These are phyloP conservation scores for Moringa oleifera DNA, from an alignment of 345 rosid genomes.

Conservation along the genomic window DNA sequence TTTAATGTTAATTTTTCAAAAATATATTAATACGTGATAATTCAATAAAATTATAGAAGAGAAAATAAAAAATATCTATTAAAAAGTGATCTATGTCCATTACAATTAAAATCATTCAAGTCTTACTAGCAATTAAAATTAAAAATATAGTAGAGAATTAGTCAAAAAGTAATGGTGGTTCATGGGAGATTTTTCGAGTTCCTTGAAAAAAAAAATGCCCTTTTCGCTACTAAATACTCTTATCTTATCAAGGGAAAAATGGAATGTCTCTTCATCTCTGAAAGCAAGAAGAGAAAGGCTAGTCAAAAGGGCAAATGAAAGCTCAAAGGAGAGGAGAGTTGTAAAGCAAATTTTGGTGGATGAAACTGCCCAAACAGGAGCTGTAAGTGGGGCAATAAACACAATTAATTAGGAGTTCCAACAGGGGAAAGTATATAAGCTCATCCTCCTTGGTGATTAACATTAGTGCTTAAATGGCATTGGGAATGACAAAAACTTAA, in stretches of 20 bases:
- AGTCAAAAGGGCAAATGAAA: slow-evolving; percentile 43
- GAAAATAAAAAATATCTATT: too few species aligned
- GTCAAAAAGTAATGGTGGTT: too few species aligned
- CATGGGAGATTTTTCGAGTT: neutral
- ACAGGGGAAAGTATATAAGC: slow-evolving; percentile 1
- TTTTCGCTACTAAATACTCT: neutral
- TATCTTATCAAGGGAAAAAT: slow-evolving; percentile 7
- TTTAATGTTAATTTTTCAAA: too few species aligned
- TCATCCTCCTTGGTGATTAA: slow-evolving; percentile 11
- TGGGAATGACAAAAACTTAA: slow-evolving; percentile 42
- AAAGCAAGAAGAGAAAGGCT: slow-evolving; percentile 26
- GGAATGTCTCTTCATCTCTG: slow-evolving; percentile 22
- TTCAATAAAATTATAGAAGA: too few species aligned
- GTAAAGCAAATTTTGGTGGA: too few species aligned
- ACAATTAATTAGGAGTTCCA: slow-evolving; percentile 27
- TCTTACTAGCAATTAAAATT: too few species aligned
- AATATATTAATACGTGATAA: too few species aligned
- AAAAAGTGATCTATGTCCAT: too few species aligned
- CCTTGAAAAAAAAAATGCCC: slow-evolving; percentile 11
- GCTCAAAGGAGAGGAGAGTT: slow-evolving; percentile 20
- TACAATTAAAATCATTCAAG: too few species aligned
- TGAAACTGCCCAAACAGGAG: too few species aligned
- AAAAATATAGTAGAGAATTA: too few species aligned
- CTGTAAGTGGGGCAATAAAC: too few species aligned
- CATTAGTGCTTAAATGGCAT: slow-evolving; percentile 35